phyloP scores from a whole-genome alignment of 805 yeast genomes.

The Kazachstania taianensis region DNA sequence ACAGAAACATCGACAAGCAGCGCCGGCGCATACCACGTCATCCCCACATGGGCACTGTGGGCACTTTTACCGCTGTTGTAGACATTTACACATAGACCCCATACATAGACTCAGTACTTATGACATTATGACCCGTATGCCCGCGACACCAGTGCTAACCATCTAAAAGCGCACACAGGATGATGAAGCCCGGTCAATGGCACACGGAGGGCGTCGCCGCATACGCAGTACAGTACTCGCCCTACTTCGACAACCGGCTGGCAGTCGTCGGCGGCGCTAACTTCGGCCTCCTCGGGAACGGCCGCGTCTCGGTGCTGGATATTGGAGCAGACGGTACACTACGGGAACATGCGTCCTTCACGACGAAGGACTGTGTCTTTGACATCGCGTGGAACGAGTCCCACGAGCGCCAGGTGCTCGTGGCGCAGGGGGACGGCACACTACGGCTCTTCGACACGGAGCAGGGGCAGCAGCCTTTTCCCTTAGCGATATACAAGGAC shows the following conservation, averaged over 20 bases:
- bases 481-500: constrained; percentile 65
- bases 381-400: constrained; percentile 84
- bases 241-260: constrained; percentile 78
- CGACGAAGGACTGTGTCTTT: constrained; percentile 89
- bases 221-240: constrained; percentile 80
- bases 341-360: constrained; percentile 46
- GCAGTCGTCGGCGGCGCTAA: constrained; percentile 90
- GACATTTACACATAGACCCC: too few relatives aligned
- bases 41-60: too few relatives aligned
- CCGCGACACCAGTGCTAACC: too few relatives aligned
- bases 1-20: too few relatives aligned
- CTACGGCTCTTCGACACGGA: constrained; percentile 71
- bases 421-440: constrained; percentile 86
- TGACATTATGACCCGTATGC: too few relatives aligned
- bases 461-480: constrained; percentile 54
- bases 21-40: too few relatives aligned
- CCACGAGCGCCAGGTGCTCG: constrained; percentile 77
- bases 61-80: too few relatives aligned
- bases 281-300: constrained; percentile 92
- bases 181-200: too few relatives aligned
- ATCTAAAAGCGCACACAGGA: too few relatives aligned
- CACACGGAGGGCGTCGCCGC: constrained; percentile 79
- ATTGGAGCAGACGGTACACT: constrained; percentile 61
- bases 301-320: constrained; percentile 60
- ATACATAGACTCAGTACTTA: too few relatives aligned